Conservation (phyloP, 257 asterid genomes). For the Vinca minor region DNA sequence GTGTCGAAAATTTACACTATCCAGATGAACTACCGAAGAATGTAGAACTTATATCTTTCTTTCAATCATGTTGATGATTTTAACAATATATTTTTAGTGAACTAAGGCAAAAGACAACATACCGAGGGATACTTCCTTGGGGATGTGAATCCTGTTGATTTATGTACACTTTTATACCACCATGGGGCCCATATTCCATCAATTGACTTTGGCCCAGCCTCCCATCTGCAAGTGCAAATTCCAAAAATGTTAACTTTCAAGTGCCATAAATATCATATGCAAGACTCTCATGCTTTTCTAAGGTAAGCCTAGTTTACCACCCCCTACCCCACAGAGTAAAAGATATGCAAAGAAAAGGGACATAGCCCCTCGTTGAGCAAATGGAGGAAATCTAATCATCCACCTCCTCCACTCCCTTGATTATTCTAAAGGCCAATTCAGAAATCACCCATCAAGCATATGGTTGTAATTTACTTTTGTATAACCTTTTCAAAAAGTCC, state of each 20-base stretch:
- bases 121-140: slow-evolving; percentile 56
- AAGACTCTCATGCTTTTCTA: no score
- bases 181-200: slow-evolving; percentile 86
- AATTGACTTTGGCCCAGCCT: slow-evolving; percentile 64
- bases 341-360: neutral
- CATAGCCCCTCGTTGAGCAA: neutral
- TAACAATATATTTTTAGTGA: neutral
- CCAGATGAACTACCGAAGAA: neutral
- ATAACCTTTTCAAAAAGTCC: neutral
- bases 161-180: slow-evolving; percentile 60
- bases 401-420: neutral
- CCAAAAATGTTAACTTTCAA: neutral
- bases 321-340: neutral
- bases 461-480: neutral
- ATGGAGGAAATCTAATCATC: neutral
- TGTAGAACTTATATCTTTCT: neutral
- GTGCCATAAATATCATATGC: neutral
- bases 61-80: neutral
- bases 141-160: slow-evolving; percentile 49
- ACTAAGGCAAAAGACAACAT: slow-evolving; percentile 8
- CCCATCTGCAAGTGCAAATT: slow-evolving; percentile 51
- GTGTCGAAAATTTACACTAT: neutral
- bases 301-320: neutral
- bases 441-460: neutral
- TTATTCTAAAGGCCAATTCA: neutral